Evolutionary conservation across 176 grass and related monocot genomes (phyloP).

Genomic region (Paspalum vaginatum): DNA sequence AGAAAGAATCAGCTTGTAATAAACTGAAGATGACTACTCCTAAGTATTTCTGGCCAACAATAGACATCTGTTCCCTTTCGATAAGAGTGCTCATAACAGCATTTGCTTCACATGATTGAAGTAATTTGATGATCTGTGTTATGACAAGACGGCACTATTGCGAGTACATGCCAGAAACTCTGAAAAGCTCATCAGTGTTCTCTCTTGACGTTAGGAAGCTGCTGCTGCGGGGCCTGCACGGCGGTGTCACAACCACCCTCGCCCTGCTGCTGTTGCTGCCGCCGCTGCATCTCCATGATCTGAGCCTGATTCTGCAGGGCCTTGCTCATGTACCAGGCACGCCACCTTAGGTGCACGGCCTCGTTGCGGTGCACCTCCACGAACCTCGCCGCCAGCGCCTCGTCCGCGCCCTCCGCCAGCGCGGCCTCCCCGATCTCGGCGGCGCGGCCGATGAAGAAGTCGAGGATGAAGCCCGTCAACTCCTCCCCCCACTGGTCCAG

Average conservation of each 20-base stretch:
- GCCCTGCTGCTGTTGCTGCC: neutral
- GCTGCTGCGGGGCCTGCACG: neutral
- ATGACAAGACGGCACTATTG: no score
- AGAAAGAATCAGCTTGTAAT: no score
- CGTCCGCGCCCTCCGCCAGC: neutral
- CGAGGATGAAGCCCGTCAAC: neutral
- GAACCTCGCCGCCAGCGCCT: constrained; percentile 23
- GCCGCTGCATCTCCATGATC: neutral
- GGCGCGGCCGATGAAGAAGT: constrained; percentile 23
- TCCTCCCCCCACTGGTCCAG: neutral
- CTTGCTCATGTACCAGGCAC: neutral
- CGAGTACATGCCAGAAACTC: no score
- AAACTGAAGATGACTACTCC: no score
- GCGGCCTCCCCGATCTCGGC: neutral
- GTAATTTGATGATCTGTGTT: no score
- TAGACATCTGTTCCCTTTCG: no score
- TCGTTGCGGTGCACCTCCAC: constrained; percentile 52
- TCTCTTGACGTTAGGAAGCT: neutral
- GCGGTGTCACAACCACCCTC: neutral
- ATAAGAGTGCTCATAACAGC: no score
- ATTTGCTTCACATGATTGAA: no score
- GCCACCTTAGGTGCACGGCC: constrained; percentile 9
- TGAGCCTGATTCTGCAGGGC: neutral
- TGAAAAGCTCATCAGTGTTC: no score
- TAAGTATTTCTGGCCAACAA: no score